Conservation (phyloP, 768 basidiomycete species). For the Psilocybe azurescens region DNA sequence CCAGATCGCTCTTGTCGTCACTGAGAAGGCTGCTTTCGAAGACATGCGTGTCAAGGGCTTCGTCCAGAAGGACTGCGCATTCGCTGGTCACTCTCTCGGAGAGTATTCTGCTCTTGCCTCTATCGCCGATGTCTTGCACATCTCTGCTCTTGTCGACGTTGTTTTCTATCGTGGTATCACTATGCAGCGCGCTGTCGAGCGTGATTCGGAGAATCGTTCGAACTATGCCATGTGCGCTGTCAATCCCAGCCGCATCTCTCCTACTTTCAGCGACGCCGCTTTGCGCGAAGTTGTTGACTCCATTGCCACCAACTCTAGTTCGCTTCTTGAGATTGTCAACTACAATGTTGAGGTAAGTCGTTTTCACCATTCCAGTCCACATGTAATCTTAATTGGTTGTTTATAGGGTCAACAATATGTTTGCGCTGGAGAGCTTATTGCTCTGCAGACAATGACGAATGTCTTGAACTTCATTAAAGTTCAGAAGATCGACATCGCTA, state of each 20-base stretch:
- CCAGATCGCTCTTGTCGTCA: conserved; percentile 97
- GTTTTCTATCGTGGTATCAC: conserved; percentile 99
- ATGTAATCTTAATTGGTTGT: conserved; percentile 10
- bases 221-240: conserved; percentile 99
- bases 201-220: conserved; percentile 89
- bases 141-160: conserved; percentile 94
- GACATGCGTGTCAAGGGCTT: conserved; percentile 98
- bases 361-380: neutral
- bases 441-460: conserved; percentile 92
- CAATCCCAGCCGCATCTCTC: conserved; percentile 94
- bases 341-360: conserved; percentile 84
- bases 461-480: conserved; percentile 96
- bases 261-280: conserved; percentile 92
- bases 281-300: conserved; percentile 97
- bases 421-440: conserved; percentile 94
- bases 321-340: conserved; percentile 97
- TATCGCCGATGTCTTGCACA: conserved; percentile 95
- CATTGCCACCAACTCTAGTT: conserved; percentile 76
- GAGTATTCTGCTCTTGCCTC: conserved; percentile 99
- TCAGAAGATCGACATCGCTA: conserved; percentile 92
- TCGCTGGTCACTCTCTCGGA: conserved; percentile 97
- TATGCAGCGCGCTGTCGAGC: conserved; percentile 99
- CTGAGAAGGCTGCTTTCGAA: conserved; percentile 98
- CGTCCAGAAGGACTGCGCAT: conserved; percentile 89
- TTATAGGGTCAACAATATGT: conserved; percentile 98